Evolutionary conservation across 2,329 filamentous ascomycete genomes (phyloP), one percentile per base, ranked within the genome.

Genomic region (Colletotrichum sp.): DNA sequence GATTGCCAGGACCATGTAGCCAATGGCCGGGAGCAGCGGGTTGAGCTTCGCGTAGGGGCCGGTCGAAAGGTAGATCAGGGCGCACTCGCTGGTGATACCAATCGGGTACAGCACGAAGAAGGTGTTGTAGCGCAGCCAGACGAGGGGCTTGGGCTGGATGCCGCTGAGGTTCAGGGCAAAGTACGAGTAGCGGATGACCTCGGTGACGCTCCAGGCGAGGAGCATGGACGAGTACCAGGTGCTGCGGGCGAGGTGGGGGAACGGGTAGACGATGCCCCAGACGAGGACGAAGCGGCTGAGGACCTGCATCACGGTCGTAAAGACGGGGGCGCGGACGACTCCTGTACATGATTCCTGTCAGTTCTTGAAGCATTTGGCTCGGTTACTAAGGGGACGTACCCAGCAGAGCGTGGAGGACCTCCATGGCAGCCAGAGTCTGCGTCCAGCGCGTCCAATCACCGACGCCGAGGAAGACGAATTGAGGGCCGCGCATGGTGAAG

Each of bases 81-180:
- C 92, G 81, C 94, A 95, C 89, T 99, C 97, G 86, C 94, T 97
- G 55, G 91, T 89, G 82, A 98, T 98, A 56, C 97, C 97, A 75
- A 98, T 84, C 1, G 97, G 97, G 86, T 99, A 99, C 27, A 99
- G 91, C 48, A 98, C 87, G 80, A 95, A 95, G 86, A 99, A 99
- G 9, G 95, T 96, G 84, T 97, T 98, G 86, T 98, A 96, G 80
- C 96, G 90, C 85, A 97, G 87, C 94, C 95, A 98, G 48, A 92
- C 92, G 82, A 98, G 89, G 75, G 89, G 87, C 1, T 81, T 83
- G 0, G 96, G 95, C 34, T 94, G 91, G 75, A 86, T 82, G 32
- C 91, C 89, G 77, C 88, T 86, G 36, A 97, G 90, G 79, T 92
- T 92, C 80, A 96, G 89, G 43, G 94, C 94, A 83, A 98, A 98